Evolutionary conservation across 495 filamentous ascomycete species (phyloP), one percentile per base, ranked within the genome.

Genomic region (Aspergillus affinis): DNA sequence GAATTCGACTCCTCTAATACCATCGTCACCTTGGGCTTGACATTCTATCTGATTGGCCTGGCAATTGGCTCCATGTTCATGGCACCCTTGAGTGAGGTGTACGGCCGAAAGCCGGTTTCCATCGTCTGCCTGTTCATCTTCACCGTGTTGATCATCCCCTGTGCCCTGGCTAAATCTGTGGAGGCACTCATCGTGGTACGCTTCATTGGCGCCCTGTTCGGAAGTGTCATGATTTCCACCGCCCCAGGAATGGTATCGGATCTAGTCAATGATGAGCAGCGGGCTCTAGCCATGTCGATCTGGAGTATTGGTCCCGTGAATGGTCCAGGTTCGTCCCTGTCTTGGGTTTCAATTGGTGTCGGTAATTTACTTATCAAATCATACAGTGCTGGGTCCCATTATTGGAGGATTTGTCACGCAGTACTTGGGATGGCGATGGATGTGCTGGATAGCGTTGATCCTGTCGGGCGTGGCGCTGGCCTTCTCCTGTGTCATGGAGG

Each of bases 351-450:
- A 27, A 44, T 21, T 21, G 7, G 1, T 36, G 3, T 6, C 9
- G 2, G n/a, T 8, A 9, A 2, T 15, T 6, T 20, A 48, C 20
- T 44, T 15, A 30, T 27, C 20, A 51, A 19, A 23, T 12, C 5
- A 17, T 2, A 15, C 26, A 68, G 65, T 68, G n/a, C 12, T 68
- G 36, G 82, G 80, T 0, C 88, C 85, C 0, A 75, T 91, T 1
- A 85, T 93, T 55, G 91, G 89, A 27, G 91, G 91, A 0, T 92
- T 92, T 64, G 82, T 90, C 4, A 75, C 70, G 20, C 71, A 79
- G 58, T 88, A 89, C 67, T 78, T 92, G 23, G 90, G 91, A 9
- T 96, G 92, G 92, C 73, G 90, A 29, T 95, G 90, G 90, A 87
- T 85, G n/a, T 90, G 89, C 69, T 96, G 92, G 90, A 73, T 96